Evolutionary conservation across 306 rosid genomes (phyloP), one percentile per base, ranked within the genome.

Genomic region (Cercis canadensis): DNA sequence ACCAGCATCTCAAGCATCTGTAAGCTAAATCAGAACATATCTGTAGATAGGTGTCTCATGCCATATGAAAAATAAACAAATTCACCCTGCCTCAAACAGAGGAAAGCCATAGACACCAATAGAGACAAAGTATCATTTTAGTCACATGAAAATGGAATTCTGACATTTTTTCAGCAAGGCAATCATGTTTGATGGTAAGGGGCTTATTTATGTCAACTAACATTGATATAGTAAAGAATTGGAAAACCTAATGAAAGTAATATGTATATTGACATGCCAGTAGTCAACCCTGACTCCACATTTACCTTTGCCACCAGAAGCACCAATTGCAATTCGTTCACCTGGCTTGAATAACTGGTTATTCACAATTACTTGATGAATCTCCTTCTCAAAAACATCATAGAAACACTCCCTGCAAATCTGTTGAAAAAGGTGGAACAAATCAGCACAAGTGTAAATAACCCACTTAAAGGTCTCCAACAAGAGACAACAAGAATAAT

Each of bases 291-390:
- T 15, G 34, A 29, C 24, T 43, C 2, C 9, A 18, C 6, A 10
- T 31, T 67, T 78, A 88, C 93, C 88, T 81, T 94, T 94, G 4
- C 98, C 98, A 33, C 98, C 98, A 12, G 98, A 90, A 32, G 97
- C 98, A 15, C 98, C 98, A 34, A 94, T 76, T 3, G 95, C 97
- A 3, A 90, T 65, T 37, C 97, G 97, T 14, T 94, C 95, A 0
- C 98, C 96, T 0, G 78, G 80, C 39, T 43, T 72, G 57, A 94
- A 90, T 19, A 94, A 67, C 40, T 66, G 69, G 65, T 94, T 90
- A n/a, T 68, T 49, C 2, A 87, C 47, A 24, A 94, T 88, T 6
- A 87, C 84, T 29, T 84, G 83, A 61, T 94, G 98, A 16, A 94
- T 94, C 84, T 94, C 98, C 44, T 82, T 78, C 87, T 94, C 97